A percentile compares a stretch with the other conserved stretches of the same genome.
phyloP scores from a whole-genome alignment of 768 basidiomycete species.

The Tulasnella calospora region DNA sequence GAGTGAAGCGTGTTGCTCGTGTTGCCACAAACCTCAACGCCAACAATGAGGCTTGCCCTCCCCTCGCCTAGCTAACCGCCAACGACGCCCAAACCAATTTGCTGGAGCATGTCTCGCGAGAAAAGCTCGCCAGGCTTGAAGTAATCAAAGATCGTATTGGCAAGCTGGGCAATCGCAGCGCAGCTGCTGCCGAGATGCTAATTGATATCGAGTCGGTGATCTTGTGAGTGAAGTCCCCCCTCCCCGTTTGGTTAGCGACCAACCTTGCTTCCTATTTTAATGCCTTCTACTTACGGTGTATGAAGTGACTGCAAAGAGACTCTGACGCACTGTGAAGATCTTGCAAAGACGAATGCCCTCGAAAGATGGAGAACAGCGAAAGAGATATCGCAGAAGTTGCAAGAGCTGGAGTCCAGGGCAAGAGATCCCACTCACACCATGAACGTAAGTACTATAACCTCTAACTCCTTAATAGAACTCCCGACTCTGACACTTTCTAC shows the following conservation, averaged over 20 bases:
- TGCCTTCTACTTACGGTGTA: neutral
- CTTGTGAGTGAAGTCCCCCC: neutral
- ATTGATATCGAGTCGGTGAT: conserved; percentile 17
- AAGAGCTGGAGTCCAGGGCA: conserved; percentile 17
- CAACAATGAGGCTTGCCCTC: neutral
- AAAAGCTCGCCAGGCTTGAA: neutral
- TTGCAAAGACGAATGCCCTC: neutral
- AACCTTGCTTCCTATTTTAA: neutral
- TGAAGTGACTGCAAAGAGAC: conserved; percentile 9
- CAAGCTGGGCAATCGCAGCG: neutral
- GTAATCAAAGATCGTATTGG: neutral
- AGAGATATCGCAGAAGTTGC: conserved; percentile 6
- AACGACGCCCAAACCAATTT: conserved; percentile 11
- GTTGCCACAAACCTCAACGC: no score
- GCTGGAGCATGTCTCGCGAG: neutral
- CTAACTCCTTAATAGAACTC: neutral
- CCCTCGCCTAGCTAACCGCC: neutral
- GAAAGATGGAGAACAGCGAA: conserved; percentile 14
- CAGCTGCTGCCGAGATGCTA: conserved; percentile 12
- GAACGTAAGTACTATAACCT: conserved; percentile 1
- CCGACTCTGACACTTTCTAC: neutral
- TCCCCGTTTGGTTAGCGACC: neutral
- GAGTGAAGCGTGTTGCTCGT: neutral
- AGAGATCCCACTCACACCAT: conserved; percentile 20
- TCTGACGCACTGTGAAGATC: neutral